Evolutionary conservation across 306 rosid species (phyloP), one percentile per base, ranked within the genome.

Genomic region (Gynostemma pentaphyllum): DNA sequence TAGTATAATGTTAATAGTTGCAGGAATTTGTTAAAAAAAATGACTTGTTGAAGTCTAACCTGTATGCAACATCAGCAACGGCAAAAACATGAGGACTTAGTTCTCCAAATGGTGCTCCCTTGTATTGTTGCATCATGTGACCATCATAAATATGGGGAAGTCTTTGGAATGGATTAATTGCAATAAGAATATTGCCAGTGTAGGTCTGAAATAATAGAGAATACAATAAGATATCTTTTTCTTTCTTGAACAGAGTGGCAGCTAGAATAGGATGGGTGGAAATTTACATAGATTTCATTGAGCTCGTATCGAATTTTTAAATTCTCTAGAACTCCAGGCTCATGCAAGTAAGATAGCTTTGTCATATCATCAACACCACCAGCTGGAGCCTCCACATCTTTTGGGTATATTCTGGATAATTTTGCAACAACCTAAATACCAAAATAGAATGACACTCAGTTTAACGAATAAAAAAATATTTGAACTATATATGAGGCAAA

Each of bases 281-380:
- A 54, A 11, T 85, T 71, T 84, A 88, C 97, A 69, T 94, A 94
- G 60, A 94, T 94, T 80, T 94, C 99, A 75, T 94, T 88, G 77
- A 94, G 84, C 74, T 94, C 97, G 42, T 88, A 94, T 88, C 99
- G 80, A 52, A 3, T 70, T 82, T 86, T 94, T 68, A 94, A 78
- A 80, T 94, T 94, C 85, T 84, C 77, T 77, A 94, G 60, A 67
- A 88, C 99, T 78, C 99, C 99, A 56, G 99, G 97, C 82, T 94
- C 99, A 28, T 94, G 97, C 84, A 94, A 68, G 79, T 94, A 94
- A 61, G 97, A 88, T 68, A 94, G 79, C 84, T 88, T 88, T 16
- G 99, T 94, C 99, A 94, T 94, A 78, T 94, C 99, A 67, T 94
- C 99, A 71, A 94, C 99, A 42, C 99, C 99, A 12, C 90, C 95